phyloP scores from a whole-genome alignment of 164 flowering plant species.

The Chimonanthus salicifolius region DNA sequence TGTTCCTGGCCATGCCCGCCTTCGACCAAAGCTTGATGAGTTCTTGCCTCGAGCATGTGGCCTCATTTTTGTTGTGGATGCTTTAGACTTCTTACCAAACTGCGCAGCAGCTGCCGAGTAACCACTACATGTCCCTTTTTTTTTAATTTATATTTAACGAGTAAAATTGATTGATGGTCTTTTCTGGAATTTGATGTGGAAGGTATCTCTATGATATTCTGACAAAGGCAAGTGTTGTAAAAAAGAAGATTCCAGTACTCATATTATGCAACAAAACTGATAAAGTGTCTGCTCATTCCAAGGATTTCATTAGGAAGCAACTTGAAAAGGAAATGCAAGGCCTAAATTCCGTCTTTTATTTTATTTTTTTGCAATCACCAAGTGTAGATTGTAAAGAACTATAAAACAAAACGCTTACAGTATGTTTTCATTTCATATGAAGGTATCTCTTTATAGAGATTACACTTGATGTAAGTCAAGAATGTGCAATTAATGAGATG shows the following conservation, averaged over 20 bases:
- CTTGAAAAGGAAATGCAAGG: slow-evolving; percentile 91
- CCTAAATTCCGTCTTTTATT: background rate
- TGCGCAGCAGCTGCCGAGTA: slow-evolving; percentile 87
- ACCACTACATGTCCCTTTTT: slow-evolving; percentile 10
- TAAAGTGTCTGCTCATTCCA: slow-evolving; percentile 88
- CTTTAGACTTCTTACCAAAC: slow-evolving; percentile 81
- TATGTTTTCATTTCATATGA: too few species aligned
- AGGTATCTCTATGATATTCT: slow-evolving; percentile 92
- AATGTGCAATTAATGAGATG: too few species aligned
- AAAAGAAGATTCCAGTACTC: slow-evolving; percentile 70
- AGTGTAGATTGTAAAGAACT: too few species aligned
- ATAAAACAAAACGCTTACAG: too few species aligned
- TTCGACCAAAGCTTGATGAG: slow-evolving; percentile 80
- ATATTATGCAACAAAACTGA: slow-evolving; percentile 91
- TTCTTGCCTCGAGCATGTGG: slow-evolving; percentile 82
- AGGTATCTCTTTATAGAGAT: too few species aligned
- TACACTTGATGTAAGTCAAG: too few species aligned
- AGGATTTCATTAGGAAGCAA: slow-evolving; percentile 88
- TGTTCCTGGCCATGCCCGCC: slow-evolving; percentile 95
- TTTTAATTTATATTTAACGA: background rate
- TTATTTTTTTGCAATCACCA: background rate
- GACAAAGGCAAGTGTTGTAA: slow-evolving; percentile 74
- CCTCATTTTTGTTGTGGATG: slow-evolving; percentile 86
- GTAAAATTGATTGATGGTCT: background rate
- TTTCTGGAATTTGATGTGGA: slow-evolving; percentile 10